Percentiles rank a stretch among this genome's conserved stretches.
phyloP scores from a whole-genome alignment of 2,329 filamentous ascomycete genomes.

The Mollisia scopiformis region DNA sequence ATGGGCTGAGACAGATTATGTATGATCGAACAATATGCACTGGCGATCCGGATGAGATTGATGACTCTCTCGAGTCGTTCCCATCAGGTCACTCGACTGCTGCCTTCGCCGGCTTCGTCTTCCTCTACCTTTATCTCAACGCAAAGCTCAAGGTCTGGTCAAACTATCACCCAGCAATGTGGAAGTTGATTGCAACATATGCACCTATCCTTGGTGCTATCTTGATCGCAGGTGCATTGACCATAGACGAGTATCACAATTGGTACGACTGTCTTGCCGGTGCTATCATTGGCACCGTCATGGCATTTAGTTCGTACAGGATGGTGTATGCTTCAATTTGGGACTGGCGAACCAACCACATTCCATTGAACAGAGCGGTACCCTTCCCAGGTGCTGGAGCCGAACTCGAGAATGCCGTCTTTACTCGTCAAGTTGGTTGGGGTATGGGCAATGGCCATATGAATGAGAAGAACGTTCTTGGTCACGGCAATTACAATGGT shows the following conservation, averaged over 20 bases:
- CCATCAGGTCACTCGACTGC: constrained; percentile 76
- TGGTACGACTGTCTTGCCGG: constrained; percentile 76
- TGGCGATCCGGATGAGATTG: constrained; percentile 63
- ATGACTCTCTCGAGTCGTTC: constrained; percentile 72
- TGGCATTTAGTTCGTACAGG: constrained; percentile 67
- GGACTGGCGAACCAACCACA: constrained; percentile 70
- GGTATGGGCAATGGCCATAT: constrained; percentile 38
- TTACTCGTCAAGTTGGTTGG: constrained; percentile 64
- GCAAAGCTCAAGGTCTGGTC: constrained; percentile 77
- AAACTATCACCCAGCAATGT: constrained; percentile 74
- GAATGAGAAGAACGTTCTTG: neutral
- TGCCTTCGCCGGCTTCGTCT: constrained; percentile 73
- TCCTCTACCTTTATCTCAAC: constrained; percentile 74
- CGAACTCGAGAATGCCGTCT: constrained; percentile 57
- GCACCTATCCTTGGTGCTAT: constrained; percentile 68
- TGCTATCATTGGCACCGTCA: constrained; percentile 64
- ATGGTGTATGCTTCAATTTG: constrained; percentile 71
- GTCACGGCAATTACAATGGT: constrained; percentile 5
- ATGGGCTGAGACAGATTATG: constrained; percentile 64
- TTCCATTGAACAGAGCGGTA: constrained; percentile 62
- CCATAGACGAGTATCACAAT: constrained; percentile 75
- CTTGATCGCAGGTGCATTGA: constrained; percentile 70
- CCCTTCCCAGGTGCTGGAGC: constrained; percentile 50
- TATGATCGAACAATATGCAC: constrained; percentile 73
- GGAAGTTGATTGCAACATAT: constrained; percentile 70